Base-by-base conservation (phyloP, 768 basidiomycete genomes). In the Hericium alpestre region DNA sequence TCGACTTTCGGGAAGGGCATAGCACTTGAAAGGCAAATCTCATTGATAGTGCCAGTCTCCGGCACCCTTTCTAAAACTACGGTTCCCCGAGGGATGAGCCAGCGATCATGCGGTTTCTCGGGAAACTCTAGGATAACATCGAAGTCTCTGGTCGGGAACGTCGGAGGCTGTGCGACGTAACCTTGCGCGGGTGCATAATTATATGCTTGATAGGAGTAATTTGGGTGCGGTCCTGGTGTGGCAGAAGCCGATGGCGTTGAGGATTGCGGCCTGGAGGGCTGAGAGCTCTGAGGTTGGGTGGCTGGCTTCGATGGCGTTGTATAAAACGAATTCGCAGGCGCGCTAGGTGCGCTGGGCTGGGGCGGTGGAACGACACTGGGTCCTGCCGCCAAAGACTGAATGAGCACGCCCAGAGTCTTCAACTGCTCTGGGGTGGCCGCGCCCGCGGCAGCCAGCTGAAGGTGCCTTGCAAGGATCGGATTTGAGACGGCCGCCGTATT, bases 121-220 rank as follows among this genome's bases (percentile, higher is more conserved):
- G 75, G 71, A 61, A 87, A 90, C 64, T 87, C 86, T 53, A 91
- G 64, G 22, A 90, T 79, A 1, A 91, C 65, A 65, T 90, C 88
- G 63, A 83, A 87, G n/a, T 80, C 78, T 64, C 78, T 83, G 38
- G 75, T 65, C 16, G 78, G 65, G 27, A 59, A 46, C n/a, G 59
- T 51, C 22, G 22, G 37, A 2, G 58, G 20, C 3, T 57, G 55
- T 22, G 49, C 40, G 37, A 46, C 11, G 39, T 61, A 43, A 13
- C 39, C 55, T 11, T 39, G 38, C 13, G 59, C 32, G n/a, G 27
- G 22, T 20, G 56, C 20, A 15, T 41, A 22, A 11, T 37, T 43
- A 8, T 60, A 23, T 22, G 54, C 16, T 13, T 59, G 20, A 50
- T 47, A 22, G 8, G 56, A n/a, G 37, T 38, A 38, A n/a, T n/a